phyloP scores from a whole-genome alignment of 1,139 yeast genomes.

The Kluyveromyces marxianus region DNA sequence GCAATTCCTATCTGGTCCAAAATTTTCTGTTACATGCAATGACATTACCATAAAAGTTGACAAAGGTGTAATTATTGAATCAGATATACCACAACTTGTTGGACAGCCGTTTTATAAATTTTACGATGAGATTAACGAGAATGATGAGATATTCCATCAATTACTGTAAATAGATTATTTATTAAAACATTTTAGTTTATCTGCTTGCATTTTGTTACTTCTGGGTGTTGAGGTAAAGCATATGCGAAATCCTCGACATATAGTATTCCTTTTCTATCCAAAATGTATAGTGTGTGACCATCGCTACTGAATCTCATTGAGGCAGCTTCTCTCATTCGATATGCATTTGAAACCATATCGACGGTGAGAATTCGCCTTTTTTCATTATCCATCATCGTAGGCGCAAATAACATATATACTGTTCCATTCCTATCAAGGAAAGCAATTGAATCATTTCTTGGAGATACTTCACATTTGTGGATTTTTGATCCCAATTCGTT shows the following conservation, averaged over 20 bases:
- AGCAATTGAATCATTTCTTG: conserved; percentile 80
- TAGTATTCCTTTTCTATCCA: conserved; percentile 75
- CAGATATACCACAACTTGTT: conserved; percentile 11
- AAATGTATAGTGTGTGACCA: conserved; percentile 68
- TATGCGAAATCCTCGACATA: conserved; percentile 83
- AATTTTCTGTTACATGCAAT: conserved; percentile 19
- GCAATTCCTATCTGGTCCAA: conserved; percentile 26
- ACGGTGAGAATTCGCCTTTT: conserved; percentile 58
- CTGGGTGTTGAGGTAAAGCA: conserved; percentile 70
- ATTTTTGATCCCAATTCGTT: conserved; percentile 79
- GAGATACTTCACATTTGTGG: conserved; percentile 68
- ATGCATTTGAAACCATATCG: conserved; percentile 73
- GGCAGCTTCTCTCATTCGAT: conserved; percentile 63
- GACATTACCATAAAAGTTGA: conserved; percentile 20
- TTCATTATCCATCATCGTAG: conserved; percentile 46
- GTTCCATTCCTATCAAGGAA: conserved; percentile 72
- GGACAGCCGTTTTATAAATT: conserved; percentile 49
- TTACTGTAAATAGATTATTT: conserved; percentile 1
- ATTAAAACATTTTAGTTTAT: conserved; percentile 28
- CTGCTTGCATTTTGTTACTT: conserved; percentile 68
- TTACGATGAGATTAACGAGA: conserved; percentile 24
- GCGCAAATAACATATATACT: conserved; percentile 61
- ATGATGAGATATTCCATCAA: background rate
- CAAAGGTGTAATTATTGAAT: conserved; percentile 21
- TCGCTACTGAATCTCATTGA: conserved; percentile 65